phyloP scores from a whole-genome alignment of 352 stramenopile genomes.

The Globisporangium paroecandrum region DNA sequence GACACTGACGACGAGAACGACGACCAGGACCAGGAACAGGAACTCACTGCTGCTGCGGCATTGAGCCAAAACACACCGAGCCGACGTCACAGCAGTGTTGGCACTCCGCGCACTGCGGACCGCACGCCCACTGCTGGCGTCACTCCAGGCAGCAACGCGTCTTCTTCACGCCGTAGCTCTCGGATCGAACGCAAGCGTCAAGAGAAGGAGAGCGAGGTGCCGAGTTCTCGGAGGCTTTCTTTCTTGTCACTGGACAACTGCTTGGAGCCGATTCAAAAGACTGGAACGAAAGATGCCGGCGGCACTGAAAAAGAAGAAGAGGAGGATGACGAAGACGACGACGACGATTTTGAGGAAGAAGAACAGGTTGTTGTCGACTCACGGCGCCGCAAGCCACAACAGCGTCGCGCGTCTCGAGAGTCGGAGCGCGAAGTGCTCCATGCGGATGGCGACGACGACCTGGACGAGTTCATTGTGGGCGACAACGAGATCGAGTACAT shows the following conservation, averaged over 20 bases:
- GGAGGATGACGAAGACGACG: constrained; percentile 21
- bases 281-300: constrained; percentile 10
- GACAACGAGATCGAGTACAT: constrained; percentile 87
- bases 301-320: constrained; percentile 26
- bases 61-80: constrained; percentile 5
- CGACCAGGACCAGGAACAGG: neutral
- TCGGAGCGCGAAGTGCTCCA: constrained; percentile 34
- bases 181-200: constrained; percentile 56
- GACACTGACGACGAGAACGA: constrained; percentile 57
- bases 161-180: constrained; percentile 51
- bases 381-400: constrained; percentile 10
- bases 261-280: constrained; percentile 33
- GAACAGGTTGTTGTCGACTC: neutral
- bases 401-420: constrained; percentile 15
- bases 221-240: constrained; percentile 44
- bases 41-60: constrained; percentile 7
- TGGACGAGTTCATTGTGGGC: constrained; percentile 76
- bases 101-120: neutral
- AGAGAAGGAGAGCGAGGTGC: constrained; percentile 39
- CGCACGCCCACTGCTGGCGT: neutral
- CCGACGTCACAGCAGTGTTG: constrained; percentile 6
- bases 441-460: constrained; percentile 56
- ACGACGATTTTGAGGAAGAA: constrained; percentile 34
- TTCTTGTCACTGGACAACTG: constrained; percentile 70
- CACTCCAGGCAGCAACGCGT: constrained; percentile 24